These are phyloP conservation scores for Serendipita vermifera DNA, from an alignment of 768 basidiomycete species.

Conservation along the genomic window DNA sequence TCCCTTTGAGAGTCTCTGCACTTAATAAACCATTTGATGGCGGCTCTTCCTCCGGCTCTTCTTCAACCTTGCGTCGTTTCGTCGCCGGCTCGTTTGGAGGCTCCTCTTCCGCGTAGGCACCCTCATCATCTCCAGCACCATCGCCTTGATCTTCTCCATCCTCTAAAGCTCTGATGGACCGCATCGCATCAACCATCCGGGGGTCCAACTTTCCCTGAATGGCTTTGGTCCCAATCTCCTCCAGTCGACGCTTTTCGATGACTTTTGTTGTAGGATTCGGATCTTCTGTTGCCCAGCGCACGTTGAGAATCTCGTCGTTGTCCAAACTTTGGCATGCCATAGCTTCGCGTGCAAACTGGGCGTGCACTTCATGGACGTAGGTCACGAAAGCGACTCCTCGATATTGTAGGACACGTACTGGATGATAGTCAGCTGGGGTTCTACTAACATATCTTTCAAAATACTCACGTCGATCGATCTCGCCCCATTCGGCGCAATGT, in stretches of 20 bases:
- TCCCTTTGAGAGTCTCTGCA: conserved; percentile 73
- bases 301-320: conserved; percentile 94
- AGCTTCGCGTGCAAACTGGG: conserved; percentile 94
- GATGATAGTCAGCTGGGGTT: conserved; percentile 14
- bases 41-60: conserved; percentile 22
- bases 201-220: conserved; percentile 79
- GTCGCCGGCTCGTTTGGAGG: too few relatives aligned
- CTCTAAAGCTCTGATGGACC: conserved; percentile 75
- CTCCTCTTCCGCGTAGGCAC: conserved; percentile 24
- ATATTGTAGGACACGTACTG: conserved; percentile 84
- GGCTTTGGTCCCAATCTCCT: conserved; percentile 74
- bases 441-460: conserved; percentile 20
- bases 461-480: conserved; percentile 75
- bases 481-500: conserved; percentile 95
- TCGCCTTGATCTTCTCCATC: conserved; percentile 43
- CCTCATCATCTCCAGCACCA: conserved; percentile 28
- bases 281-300: conserved; percentile 98
- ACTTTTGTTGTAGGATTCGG: conserved; percentile 88
- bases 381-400: conserved; percentile 97
- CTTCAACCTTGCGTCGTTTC: conserved; percentile 26
- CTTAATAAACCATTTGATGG: conserved; percentile 50
- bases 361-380: conserved; percentile 71
- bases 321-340: conserved; percentile 99
- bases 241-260: conserved; percentile 69
- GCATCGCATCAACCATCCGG: conserved; percentile 77